Base-by-base conservation (phyloP, 2,329 filamentous ascomycete species). In the Purpureocillium takamizusanense region DNA sequence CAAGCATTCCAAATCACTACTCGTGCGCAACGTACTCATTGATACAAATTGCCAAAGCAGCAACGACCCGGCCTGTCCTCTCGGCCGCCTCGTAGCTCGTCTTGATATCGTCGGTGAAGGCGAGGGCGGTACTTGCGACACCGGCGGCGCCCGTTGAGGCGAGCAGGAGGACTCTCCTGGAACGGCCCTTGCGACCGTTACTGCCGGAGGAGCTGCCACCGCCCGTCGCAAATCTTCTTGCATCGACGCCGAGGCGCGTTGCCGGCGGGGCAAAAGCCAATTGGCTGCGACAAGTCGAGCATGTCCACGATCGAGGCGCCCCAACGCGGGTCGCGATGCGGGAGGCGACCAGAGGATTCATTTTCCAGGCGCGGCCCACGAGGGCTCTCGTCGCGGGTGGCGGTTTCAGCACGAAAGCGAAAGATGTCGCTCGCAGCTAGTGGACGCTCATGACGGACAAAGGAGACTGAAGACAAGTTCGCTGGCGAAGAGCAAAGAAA, bases 31-130 rank as follows among this genome's bases (percentile, higher is more conserved):
- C 60, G 31, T 69, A 94, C 87, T 95, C 90, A 55, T 90, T 89
- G 47, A 97, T 92, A 63, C 84, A 89, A 41, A 94, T 68, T 12
- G 76, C 77, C 50, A 97, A 61, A 21, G 85, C 78, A 18, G 74
- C 69, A 10, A 81, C 79, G 16, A 97, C 90, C 45, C 90, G 76
- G 8, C 84, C 83, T 27, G 84, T 83, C 47, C 90, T 75, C 63
- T 87, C 81, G 2, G 76, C 76, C 10, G 86, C 84, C 37, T 81
- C 76, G 55, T 86, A 90, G 27, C 74, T 72, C 65, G 86, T 80
- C 59, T 82, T 84, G 47, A 87, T 78, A 48, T 94, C 80, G 56
- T 82, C 77, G 21, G 69, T 68, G 44, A 80, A 78, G 16, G 72
- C 70, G 21, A 77, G 51, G 4, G 63, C 60, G 7, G 66, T 64